These are phyloP conservation scores for Colletotrichum zoysiae DNA, from an alignment of 2,329 filamentous ascomycete species.

Conservation along the genomic window DNA sequence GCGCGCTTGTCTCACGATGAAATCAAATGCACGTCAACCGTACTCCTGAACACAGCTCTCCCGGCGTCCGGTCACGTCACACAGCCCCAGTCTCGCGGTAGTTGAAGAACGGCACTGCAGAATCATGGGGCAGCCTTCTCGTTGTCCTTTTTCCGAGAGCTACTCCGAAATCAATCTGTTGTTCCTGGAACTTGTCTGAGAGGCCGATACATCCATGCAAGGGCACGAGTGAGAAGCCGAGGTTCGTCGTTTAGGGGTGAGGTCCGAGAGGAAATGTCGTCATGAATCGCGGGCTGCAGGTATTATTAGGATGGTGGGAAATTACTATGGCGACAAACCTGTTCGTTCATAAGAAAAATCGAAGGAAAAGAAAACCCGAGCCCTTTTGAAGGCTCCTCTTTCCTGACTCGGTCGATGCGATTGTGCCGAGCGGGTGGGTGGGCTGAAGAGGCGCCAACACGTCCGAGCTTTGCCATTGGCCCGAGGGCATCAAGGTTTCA, in stretches of 20 bases:
- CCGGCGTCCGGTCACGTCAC: slow-evolving; percentile 16
- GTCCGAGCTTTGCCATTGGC: background rate
- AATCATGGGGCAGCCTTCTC: slow-evolving; percentile 6
- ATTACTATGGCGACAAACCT: background rate
- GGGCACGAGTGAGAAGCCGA: slow-evolving; percentile 11
- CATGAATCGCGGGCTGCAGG: slow-evolving; percentile 35
- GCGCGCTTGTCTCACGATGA: slow-evolving; percentile 14
- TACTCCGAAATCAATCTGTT: slow-evolving; percentile 10
- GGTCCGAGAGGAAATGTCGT: slow-evolving; percentile 4
- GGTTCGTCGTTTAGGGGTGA: slow-evolving; percentile 8
- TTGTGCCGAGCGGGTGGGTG: background rate
- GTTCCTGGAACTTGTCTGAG: slow-evolving; percentile 10
- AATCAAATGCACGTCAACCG: slow-evolving; percentile 8
- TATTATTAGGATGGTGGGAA: slow-evolving; percentile 1
- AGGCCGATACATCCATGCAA: slow-evolving; percentile 7
- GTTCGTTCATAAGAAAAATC: background rate
- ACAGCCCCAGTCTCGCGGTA: slow-evolving; percentile 25
- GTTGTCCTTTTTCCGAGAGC: slow-evolving; percentile 1
- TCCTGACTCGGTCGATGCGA: slow-evolving; percentile 13
- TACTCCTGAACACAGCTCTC: slow-evolving; percentile 15
- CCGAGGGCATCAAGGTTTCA: background rate
- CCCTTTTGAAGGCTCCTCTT: background rate
- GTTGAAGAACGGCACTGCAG: slow-evolving; percentile 17
- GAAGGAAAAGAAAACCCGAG: background rate
- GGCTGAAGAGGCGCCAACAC: slow-evolving; percentile 23